Evolutionary conservation across 2,329 filamentous ascomycete genomes (phyloP), one percentile per base, ranked within the genome.

Genomic region (Monilinia fructigena): DNA sequence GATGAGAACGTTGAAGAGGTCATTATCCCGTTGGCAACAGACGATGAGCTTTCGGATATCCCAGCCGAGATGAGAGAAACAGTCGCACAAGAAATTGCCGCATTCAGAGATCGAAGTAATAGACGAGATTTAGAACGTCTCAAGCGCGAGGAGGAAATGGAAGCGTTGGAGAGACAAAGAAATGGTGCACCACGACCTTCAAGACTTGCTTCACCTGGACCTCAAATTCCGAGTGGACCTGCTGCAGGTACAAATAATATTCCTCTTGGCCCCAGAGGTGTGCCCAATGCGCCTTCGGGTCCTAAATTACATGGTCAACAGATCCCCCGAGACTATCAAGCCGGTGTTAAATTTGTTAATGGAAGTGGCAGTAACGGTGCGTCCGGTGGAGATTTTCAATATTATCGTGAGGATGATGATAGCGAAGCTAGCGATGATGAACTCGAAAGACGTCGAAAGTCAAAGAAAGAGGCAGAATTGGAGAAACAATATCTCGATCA

Each of bases 61-160:
- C 95, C 95, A 0, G 89, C 92, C 0, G 95, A 98, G 76, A 96
- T 97, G 92, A 89, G 95, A 31, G 95, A 96, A 76, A 93, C 92
- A 0, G 95, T 99, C 20, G 92, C 95, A 0, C 89, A 89, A 66
- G 96, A 99, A 77, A 99, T 99, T 74, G 89, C 92, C 0, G 91
- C 93, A 0, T 99, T 99, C 81, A 86, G 95, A 70, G 95, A 99
- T 71, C 86, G 94, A 26, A 97, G 94, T 72, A 97, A 88, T 68
- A 87, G 90, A 68, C 85, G 94, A 50, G 95, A 99, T 75, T 80
- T 96, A 75, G 95, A 99, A 77, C 90, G 95, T 4, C 80, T 97
- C 47, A 88, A 89, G 74, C 84, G 89, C 55, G 95, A 99, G 77
- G 95, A 99, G 76, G 94, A 98, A 76, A 87, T 97, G 72, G 95